Evolutionary conservation across 192 early-diverging fungal genomes (phyloP).

Genomic region (Martensiomyces pterosporus): DNA sequence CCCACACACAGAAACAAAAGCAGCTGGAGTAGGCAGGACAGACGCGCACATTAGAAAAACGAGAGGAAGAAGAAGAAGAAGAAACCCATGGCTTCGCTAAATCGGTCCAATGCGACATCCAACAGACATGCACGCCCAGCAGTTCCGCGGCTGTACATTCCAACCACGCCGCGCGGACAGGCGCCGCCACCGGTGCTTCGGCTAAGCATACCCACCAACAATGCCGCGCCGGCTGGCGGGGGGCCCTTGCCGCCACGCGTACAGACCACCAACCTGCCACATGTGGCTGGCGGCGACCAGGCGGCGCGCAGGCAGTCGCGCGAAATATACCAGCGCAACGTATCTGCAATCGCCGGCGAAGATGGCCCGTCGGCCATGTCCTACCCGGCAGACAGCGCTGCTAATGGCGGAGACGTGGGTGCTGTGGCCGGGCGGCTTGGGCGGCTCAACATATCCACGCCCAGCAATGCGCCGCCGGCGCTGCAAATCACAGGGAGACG

Average conservation of each 20-base stretch:
- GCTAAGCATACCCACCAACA: slow-evolving; percentile 25
- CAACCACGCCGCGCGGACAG: slow-evolving; percentile 44
- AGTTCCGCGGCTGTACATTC: slow-evolving; percentile 27
- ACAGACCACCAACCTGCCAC: slow-evolving; percentile 25
- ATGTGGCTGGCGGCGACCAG: slow-evolving; percentile 18
- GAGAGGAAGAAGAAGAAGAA: too few relatives aligned
- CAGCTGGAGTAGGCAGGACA: too few relatives aligned
- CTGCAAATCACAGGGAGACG: too few relatives aligned
- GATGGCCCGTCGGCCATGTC: slow-evolving; percentile 12
- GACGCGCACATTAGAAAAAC: too few relatives aligned
- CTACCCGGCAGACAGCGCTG: slow-evolving; percentile 1
- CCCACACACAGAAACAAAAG: too few relatives aligned
- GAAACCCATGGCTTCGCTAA: slow-evolving; percentile 52
- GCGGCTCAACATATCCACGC: slow-evolving; percentile 19
- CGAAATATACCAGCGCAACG: slow-evolving; percentile 37
- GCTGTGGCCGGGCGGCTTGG: slow-evolving; percentile 19
- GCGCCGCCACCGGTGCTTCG: slow-evolving; percentile 16
- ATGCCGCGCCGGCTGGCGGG: too few relatives aligned
- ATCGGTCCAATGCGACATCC: slow-evolving; percentile 51
- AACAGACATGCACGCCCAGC: slow-evolving; percentile 17
- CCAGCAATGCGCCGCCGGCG: too few relatives aligned
- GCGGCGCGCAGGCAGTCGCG: slow-evolving; percentile 45
- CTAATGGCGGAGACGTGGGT: too few relatives aligned
- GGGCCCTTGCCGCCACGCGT: slow-evolving; percentile 23
- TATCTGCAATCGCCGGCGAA: too few relatives aligned